These are phyloP conservation scores for Fusarium sp. DNA, from an alignment of 2,329 filamentous ascomycete species.

Conservation along the genomic window DNA sequence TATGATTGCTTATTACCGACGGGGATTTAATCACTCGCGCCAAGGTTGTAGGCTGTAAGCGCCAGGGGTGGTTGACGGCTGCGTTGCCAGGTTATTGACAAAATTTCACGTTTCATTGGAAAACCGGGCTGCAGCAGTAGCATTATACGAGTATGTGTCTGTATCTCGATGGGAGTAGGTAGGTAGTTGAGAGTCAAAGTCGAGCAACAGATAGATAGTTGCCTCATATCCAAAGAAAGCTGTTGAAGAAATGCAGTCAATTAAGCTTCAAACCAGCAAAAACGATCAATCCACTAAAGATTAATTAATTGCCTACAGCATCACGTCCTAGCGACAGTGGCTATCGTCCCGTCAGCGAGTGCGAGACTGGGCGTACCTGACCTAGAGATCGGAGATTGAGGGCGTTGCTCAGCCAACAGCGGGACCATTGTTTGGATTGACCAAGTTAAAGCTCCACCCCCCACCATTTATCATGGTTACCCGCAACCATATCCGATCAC, in stretches of 20 bases:
- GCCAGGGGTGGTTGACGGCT: constrained; percentile 10
- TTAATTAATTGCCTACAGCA: not conserved
- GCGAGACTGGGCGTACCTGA: constrained; percentile 21
- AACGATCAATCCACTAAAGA: constrained; percentile 11
- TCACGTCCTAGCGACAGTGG: constrained; percentile 3
- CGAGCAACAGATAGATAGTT: no score
- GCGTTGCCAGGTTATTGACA: constrained; percentile 10
- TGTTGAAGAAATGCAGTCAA: constrained; percentile 34
- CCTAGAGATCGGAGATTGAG: constrained; percentile 8
- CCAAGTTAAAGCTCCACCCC: constrained; percentile 17
- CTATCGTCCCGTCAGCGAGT: constrained; percentile 28
- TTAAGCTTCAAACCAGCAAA: constrained; percentile 14
- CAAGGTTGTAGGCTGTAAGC: constrained; percentile 10
- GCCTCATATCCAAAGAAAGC: no score
- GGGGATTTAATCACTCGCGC: constrained; percentile 20
- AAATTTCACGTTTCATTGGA: not conserved
- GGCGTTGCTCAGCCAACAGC: constrained; percentile 34
- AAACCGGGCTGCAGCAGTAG: not conserved
- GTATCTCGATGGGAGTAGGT: no score
- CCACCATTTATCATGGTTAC: constrained; percentile 29
- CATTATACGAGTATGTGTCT: not conserved
- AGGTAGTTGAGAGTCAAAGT: no score
- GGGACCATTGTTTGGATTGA: constrained; percentile 38
- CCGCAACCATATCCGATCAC: constrained; percentile 33
- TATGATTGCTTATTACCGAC: constrained; percentile 18